Evolutionary conservation across 352 stramenopile species (phyloP), one percentile per base, ranked within the genome.

Genomic region (Phytophthora melonis): DNA sequence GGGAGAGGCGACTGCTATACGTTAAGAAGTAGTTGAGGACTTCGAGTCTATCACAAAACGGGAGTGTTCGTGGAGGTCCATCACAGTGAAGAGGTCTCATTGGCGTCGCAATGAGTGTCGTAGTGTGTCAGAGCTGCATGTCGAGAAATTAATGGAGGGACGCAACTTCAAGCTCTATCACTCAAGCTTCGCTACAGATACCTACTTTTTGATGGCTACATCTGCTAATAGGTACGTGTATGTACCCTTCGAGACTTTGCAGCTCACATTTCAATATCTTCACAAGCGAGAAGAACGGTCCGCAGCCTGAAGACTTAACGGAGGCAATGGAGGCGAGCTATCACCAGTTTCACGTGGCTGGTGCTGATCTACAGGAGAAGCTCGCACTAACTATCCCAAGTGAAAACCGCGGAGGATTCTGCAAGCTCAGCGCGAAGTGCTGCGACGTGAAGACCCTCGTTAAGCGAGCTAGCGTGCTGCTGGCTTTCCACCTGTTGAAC

Each of bases 401-500:
- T 8, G 53, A 58, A 21, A 30, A 7, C 19, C 53, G 27, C 25
- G 13, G 53, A 16, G 23, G 25, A 41, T 39, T 9, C 21, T 21
- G 57, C 9, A 52, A 36, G 19, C 39, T 63, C 9, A 8, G 23
- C 2, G 14, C 9, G 9, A 52, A 8, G n/a, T 23, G 57, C 57
- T 53, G 39, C 39, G 13, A 36, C 9, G 25, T 53, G 19, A 50
- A 32, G 21, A 36, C n/a, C 6, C 18, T 39, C 27, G n/a, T 53
- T 41, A 34, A 50, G 13, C 36, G 19, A 43, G 3, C 49, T 16
- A 5, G 5, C 50, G n/a, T 27, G 2, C 56, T 72, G 1, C 39
- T 76, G 7, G 39, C 25, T 23, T 76, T 68, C 63, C 63, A 72
- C 43, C 3, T 61, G 19, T 11, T 54, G 19, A 72, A 72, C 32